phyloP scores from a whole-genome alignment of 2,329 filamentous ascomycete species.

The Scedosporium apiospermum region DNA sequence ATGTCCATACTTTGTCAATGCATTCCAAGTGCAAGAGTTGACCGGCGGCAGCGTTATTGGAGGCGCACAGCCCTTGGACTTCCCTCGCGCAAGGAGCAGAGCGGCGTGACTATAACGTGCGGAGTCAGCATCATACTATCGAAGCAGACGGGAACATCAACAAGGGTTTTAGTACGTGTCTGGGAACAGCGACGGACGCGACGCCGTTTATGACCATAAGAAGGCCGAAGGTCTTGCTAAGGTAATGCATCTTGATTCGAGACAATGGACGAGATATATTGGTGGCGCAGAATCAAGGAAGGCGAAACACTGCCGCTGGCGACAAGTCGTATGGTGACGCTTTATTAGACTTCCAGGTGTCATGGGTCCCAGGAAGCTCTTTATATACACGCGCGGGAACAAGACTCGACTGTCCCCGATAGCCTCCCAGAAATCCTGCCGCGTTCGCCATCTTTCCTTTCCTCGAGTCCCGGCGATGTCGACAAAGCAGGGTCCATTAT shows the following conservation, averaged over 20 bases:
- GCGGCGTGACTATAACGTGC: background rate
- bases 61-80: background rate
- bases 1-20: background rate
- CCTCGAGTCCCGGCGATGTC: background rate
- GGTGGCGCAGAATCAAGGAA: background rate
- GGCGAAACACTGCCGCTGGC: background rate
- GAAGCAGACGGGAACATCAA: background rate
- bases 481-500: background rate
- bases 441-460: background rate
- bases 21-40: background rate
- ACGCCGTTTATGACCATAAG: constrained; percentile 4
- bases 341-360: background rate
- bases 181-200: background rate
- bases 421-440: background rate
- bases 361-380: background rate
- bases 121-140: background rate
- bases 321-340: background rate
- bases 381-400: background rate
- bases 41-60: background rate
- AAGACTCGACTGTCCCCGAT: background rate
- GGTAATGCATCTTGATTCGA: constrained; percentile 4
- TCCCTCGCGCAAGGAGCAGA: background rate
- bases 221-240: constrained; percentile 6
- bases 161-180: background rate
- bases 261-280: background rate